Evolutionary conservation across 148 eudicot species (phyloP).

Genomic region (Rhododendron vialii): DNA sequence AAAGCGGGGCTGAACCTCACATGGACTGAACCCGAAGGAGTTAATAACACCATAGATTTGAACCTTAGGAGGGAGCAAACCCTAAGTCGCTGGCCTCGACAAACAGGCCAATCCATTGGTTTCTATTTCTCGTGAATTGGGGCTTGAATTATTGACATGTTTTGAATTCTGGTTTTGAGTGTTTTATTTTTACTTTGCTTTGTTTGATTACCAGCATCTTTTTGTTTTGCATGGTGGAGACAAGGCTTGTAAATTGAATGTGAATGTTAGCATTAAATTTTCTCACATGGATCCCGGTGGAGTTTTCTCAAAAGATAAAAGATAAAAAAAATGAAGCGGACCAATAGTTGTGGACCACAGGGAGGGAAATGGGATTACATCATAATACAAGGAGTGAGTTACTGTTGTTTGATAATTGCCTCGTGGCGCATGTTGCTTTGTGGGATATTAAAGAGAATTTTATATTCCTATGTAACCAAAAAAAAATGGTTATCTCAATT

Average conservation of each 20-base stretch:
- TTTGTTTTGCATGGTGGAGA: constrained; percentile 20
- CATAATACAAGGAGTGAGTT: constrained; percentile 7
- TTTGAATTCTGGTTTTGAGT: constrained; percentile 21
- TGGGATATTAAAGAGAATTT: background rate
- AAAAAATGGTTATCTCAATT: background rate
- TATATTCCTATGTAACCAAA: background rate
- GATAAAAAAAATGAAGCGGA: background rate
- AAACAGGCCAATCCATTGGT: background rate
- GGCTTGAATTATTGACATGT: constrained; percentile 24
- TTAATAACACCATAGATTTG: background rate
- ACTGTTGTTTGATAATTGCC: background rate
- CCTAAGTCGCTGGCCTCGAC: background rate
- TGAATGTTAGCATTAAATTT: constrained; percentile 61
- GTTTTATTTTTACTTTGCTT: constrained; percentile 5
- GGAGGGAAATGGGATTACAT: constrained; percentile 25
- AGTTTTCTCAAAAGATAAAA: constrained; percentile 11
- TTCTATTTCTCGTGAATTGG: constrained; percentile 28
- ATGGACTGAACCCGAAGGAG: background rate
- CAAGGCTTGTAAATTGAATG: constrained; percentile 14
- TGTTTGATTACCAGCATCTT: constrained; percentile 36
- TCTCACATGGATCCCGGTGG: constrained; percentile 73
- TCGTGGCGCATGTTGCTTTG: background rate
- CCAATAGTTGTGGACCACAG: constrained; percentile 34
- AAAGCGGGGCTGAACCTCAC: background rate
- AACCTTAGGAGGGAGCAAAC: background rate